Evolutionary conservation across 371 early-diverging fungal genomes (phyloP).

Genomic region (Coemansia sp.): DNA sequence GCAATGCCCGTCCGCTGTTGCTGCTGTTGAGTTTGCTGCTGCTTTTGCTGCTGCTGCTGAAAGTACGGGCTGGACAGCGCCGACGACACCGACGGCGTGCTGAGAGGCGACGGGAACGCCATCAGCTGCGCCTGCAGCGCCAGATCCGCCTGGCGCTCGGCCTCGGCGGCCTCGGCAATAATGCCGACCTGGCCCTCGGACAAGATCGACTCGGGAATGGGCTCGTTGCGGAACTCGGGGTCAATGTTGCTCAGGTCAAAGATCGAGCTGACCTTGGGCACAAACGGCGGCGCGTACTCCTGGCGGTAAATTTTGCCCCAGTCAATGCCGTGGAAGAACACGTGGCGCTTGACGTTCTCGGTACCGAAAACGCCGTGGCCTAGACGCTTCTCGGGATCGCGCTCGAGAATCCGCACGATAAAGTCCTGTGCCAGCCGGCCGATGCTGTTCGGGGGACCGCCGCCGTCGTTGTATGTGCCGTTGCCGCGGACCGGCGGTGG

Average conservation of each 20-base stretch:
- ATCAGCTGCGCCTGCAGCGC: slow-evolving; percentile 33
- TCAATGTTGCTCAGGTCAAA: slow-evolving; percentile 96
- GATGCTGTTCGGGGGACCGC: slow-evolving; percentile 67
- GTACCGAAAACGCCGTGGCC: slow-evolving; percentile 87
- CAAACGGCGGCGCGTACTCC: slow-evolving; percentile 86
- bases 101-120: slow-evolving; percentile 36
- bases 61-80: slow-evolving; percentile 12
- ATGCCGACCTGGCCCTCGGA: slow-evolving; percentile 49
- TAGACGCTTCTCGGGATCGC: slow-evolving; percentile 84
- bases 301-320: slow-evolving; percentile 78
- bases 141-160: slow-evolving; percentile 40
- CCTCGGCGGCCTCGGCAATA: slow-evolving; percentile 37
- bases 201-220: slow-evolving; percentile 48
- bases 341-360: slow-evolving; percentile 87
- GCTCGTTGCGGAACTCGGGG: slow-evolving; percentile 54
- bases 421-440: slow-evolving; percentile 87
- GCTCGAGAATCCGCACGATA: slow-evolving; percentile 75
- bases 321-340: slow-evolving; percentile 93
- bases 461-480: slow-evolving; percentile 40
- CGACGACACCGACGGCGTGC: slow-evolving; percentile 7
- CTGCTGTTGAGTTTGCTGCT: slow-evolving; percentile 13
- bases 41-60: slow-evolving; percentile 15
- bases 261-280: slow-evolving; percentile 80
- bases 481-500: slow-evolving; percentile 32
- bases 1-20: slow-evolving; percentile 8